These are phyloP conservation scores for Boeremia lycopersici DNA, from an alignment of 2,329 filamentous ascomycete genomes.

Conservation along the genomic window DNA sequence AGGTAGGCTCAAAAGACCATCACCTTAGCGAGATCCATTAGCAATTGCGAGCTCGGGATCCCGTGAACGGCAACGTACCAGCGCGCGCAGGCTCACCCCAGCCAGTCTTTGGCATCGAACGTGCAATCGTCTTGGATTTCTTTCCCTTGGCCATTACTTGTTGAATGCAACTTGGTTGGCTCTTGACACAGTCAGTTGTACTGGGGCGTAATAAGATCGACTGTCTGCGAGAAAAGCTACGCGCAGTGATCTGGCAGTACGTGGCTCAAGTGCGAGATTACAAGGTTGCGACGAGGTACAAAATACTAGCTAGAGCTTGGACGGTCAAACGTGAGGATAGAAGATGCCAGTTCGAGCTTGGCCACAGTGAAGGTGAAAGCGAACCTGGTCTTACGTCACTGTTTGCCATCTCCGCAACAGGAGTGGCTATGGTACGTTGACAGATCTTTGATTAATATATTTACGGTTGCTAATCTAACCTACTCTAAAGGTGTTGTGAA, in stretches of 20 bases:
- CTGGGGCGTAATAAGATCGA: too few relatives aligned
- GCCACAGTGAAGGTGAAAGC: slow-evolving; percentile 2
- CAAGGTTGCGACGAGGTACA: neutral
- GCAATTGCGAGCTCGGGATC: neutral
- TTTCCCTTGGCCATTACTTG: neutral
- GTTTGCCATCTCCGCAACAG: too few relatives aligned
- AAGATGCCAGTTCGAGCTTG: slow-evolving; percentile 1
- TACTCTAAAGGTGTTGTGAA: too few relatives aligned
- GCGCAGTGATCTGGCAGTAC: too few relatives aligned
- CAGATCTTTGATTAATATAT: too few relatives aligned
- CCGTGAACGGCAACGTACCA: neutral
- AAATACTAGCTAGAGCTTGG: neutral
- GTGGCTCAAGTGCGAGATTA: neutral
- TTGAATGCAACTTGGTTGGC: neutral
- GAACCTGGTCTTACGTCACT: neutral
- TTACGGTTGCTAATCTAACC: too few relatives aligned
- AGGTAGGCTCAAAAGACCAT: neutral
- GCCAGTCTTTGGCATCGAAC: neutral
- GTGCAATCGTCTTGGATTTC: neutral
- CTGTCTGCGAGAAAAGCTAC: too few relatives aligned
- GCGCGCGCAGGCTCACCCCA: slow-evolving; percentile 5
- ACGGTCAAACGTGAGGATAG: neutral
- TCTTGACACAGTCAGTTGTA: too few relatives aligned
- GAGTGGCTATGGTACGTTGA: too few relatives aligned
- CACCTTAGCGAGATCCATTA: neutral